A percentile compares a stretch with the other conserved stretches of the same genome.
Conservation (phyloP, 345 rosid genomes). For the Odontarrhena argentea region DNA sequence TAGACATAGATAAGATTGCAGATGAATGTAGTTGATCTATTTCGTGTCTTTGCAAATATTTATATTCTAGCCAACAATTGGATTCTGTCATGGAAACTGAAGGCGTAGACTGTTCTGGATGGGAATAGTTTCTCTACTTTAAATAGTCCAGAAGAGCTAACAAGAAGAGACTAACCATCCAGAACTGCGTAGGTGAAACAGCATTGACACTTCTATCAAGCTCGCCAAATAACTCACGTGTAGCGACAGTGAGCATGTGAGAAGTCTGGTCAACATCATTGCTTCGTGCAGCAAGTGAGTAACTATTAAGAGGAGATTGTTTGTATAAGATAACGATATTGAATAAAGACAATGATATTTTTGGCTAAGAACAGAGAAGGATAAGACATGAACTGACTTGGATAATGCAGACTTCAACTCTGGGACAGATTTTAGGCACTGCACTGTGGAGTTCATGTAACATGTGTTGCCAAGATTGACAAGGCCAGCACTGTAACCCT, state of each 20-base stretch:
- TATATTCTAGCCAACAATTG: background rate
- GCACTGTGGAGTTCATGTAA: constrained; percentile 97
- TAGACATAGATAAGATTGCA: background rate
- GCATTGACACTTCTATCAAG: constrained; percentile 90
- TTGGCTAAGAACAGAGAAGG: background rate
- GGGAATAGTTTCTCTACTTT: too few relatives aligned
- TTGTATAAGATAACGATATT: background rate
- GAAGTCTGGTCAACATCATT: constrained; percentile 90
- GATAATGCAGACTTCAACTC: constrained; percentile 86
- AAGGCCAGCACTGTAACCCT: constrained; percentile 97
- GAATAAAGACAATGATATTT: background rate
- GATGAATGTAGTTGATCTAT: constrained; percentile 3
- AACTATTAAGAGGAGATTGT: constrained; percentile 49
- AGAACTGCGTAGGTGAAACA: constrained; percentile 94
- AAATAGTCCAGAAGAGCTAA: background rate
- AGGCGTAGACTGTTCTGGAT: constrained; percentile 1
- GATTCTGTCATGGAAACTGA: background rate
- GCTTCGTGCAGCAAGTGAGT: constrained; percentile 62
- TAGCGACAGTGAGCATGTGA: constrained; percentile 91
- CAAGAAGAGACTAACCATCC: constrained; percentile 70
- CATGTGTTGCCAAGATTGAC: constrained; percentile 95
- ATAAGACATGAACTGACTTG: constrained; percentile 48
- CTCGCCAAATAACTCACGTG: constrained; percentile 83
- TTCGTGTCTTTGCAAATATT: background rate
- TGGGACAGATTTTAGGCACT: constrained; percentile 97